Evolutionary conservation across 441 rosid genomes (phyloP).

Genomic region (Eutrema salsugineum): DNA sequence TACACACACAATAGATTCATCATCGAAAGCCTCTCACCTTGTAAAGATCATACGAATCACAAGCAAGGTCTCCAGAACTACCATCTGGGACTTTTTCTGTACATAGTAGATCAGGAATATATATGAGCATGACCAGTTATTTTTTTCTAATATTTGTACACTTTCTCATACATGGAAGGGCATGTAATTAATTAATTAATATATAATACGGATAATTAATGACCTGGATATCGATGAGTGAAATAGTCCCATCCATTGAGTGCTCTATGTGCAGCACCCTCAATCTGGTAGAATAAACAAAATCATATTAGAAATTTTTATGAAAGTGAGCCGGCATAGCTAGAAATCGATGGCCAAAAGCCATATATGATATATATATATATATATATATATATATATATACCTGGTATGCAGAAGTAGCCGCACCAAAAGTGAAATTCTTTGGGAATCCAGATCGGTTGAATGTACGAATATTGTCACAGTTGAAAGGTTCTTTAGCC

Average conservation of each 20-base stretch:
- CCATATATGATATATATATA: too few species aligned
- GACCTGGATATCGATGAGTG: conserved; percentile 6
- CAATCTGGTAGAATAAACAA: not conserved
- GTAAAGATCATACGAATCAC: not conserved
- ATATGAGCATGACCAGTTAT: not conserved
- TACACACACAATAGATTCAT: not conserved
- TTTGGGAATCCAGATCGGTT: not conserved
- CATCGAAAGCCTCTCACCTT: not conserved
- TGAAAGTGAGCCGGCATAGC: not conserved
- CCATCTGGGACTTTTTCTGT: not conserved
- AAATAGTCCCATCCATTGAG: conserved; percentile 2
- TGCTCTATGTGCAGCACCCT: conserved; percentile 6
- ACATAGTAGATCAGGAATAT: not conserved
- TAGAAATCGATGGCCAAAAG: not conserved
- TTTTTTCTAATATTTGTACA: not conserved
- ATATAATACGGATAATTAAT: too few species aligned
- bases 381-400: too few species aligned
- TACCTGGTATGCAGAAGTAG: conserved; percentile 7
- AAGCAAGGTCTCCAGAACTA: not conserved
- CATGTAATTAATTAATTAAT: too few species aligned
- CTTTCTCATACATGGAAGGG: too few species aligned
- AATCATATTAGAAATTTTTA: not conserved
- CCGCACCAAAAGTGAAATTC: not conserved
- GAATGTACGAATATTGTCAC: not conserved
- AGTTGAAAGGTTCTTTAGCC: not conserved